Evolutionary conservation across 306 rosid species (phyloP), one percentile per base, ranked within the genome.

Genomic region (Lathyrus aphaca): DNA sequence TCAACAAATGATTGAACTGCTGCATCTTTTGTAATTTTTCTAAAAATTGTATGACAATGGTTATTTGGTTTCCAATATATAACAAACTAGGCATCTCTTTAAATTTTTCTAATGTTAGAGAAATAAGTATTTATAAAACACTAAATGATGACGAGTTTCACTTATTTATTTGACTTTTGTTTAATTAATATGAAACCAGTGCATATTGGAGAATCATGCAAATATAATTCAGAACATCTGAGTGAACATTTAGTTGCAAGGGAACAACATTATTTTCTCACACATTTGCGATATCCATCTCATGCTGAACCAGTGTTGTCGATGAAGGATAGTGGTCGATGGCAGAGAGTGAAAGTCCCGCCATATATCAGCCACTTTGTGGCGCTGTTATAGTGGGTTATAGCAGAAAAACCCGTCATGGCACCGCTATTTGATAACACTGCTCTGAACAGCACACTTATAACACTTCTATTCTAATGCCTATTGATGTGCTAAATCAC

Each of bases 31-130:
- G 2, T 13, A 17, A 7, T 5, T 11, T 32, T 30, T 71, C 61
- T 6, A 6, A 7, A 9, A 29, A 0, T 27, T 6, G 6, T 45
- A 4, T 44, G 4, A 25, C 46, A 63, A 39, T 10, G 55, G 23
- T 74, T 27, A 53, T 42, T 73, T 54, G 59, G 57, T 64, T 64
- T 23, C 37, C 48, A 64, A 23, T 40, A 29, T 17, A 54, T 42
- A 55, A 55, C 50, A 65, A 54, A 64, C 72, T 12, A 9, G 3
- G 17, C 6, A 30, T 49, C 14, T 37, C 30, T 50, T 61, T 16
- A n/a, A 19, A 38, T 46, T 37, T 35, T 19, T 3, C 51, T 14
- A n/a, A 32, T 30, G 60, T 13, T 50, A 56, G 48, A 46, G 27
- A 71, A 16, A 15, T 42, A 70, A 3, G 14, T 25, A 48, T 37